Evolutionary conservation across 2,329 filamentous ascomycete genomes (phyloP), one percentile per base, ranked within the genome.

Genomic region (Neonectria ditissima): DNA sequence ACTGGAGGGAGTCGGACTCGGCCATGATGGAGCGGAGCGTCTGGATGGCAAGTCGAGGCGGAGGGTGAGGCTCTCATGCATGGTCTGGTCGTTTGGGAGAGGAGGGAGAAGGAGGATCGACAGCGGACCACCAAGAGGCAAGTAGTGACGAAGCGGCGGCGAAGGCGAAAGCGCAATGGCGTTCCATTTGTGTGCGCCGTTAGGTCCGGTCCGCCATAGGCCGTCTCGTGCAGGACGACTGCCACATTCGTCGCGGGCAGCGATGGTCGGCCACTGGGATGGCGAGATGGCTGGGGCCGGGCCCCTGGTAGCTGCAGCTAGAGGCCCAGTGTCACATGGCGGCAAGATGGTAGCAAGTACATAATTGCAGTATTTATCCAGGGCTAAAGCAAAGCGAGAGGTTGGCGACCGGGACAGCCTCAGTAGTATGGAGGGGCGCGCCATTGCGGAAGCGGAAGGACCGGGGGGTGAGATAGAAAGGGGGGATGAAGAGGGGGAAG

Each of bases 1-100:
- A 88, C 78, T 86, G 82, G 62, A 84, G 79, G 73, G 80, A 80
- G 71, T 81, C 80, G 69, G 82, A 81, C 76, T 83, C 81, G 74
- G 81, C 79, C 85, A 87, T 87, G 75, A 71, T 77, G 75, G 66
- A 74, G 72, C 67, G 65, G 68, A 70, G 70, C 71, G 70, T 69
- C 70, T 72, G 41, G 69, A 72, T 66, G 69, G 65, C 69, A 66
- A 60, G 65, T 68, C 64, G 67, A 68, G 67, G 65, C 62, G 65
- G 67, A 63, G 69, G 68, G 69, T 65, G 70, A 73, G 55, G 69
- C 71, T 70, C 71, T 73, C 70, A 63, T 59, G 70, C 72, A 74
- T 74, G 67, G 68, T 73, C 70, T 70, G 66, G 57, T 65, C 30
- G 64, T 61, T 61, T 62, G 41, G 48, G 41, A 50, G 47, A 58